Percentiles rank a stretch among this genome's conserved stretches.
Evolutionary conservation across 192 early-diverging fungal genomes (phyloP).

Genomic region (Umbelopsis sp.): DNA sequence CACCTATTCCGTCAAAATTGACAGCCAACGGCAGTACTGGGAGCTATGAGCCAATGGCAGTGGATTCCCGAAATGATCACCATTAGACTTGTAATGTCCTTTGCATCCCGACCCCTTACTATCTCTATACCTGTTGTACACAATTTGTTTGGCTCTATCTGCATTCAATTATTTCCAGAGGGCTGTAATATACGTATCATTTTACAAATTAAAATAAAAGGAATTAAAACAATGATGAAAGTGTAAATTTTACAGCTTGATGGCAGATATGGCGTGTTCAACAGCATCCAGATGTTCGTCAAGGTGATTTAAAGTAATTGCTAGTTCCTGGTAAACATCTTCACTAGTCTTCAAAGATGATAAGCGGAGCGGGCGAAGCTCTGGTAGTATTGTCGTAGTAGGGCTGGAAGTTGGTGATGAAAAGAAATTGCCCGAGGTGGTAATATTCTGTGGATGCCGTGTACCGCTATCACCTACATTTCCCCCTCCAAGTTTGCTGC

Average conservation of each 20-base stretch:
- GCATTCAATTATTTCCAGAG: background rate
- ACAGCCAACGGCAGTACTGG: background rate
- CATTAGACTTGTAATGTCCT: background rate
- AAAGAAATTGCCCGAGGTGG: background rate
- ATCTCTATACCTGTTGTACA: conserved; percentile 1
- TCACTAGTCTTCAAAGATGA: background rate
- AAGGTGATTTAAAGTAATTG: background rate
- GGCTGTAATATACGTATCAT: background rate
- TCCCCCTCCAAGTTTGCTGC: background rate
- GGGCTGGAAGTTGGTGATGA: background rate
- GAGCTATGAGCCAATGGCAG: background rate
- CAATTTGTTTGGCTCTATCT: background rate
- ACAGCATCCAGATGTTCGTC: conserved; percentile 6
- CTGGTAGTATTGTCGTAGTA: background rate
- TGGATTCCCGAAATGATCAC: conserved; percentile 1
- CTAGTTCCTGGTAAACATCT: conserved; percentile 1
- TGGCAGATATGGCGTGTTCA: background rate
- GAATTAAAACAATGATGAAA: background rate
- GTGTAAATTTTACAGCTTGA: background rate
- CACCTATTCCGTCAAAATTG: background rate
- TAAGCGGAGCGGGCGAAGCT: background rate
- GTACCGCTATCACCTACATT: background rate
- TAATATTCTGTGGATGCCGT: conserved; percentile 9
- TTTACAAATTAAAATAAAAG: background rate
- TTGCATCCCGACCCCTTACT: background rate